phyloP scores from a whole-genome alignment of 2,329 filamentous ascomycete species.

The Taxawa tesnikishii region DNA sequence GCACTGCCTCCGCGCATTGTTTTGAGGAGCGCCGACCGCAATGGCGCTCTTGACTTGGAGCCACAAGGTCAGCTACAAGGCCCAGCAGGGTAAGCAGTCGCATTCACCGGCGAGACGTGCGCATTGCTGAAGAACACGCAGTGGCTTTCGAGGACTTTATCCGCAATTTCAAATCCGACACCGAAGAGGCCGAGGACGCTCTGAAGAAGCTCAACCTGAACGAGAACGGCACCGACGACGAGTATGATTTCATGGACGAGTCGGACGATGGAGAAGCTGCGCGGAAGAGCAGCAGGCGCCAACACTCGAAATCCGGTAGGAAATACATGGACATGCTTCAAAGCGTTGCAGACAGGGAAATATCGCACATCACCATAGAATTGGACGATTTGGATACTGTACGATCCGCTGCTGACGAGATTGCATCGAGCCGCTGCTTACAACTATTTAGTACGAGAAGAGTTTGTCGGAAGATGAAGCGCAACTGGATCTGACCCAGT shows the following conservation, averaged over 20 bases:
- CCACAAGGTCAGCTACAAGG: conserved; percentile 72
- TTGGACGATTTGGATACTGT: conserved; percentile 75
- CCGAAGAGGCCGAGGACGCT: conserved; percentile 62
- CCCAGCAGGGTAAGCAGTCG: conserved; percentile 59
- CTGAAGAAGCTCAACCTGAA: conserved; percentile 76
- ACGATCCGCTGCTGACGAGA: conserved; percentile 19
- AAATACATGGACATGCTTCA: conserved; percentile 89
- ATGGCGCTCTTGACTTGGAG: conserved; percentile 83
- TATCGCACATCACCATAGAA: conserved; percentile 71
- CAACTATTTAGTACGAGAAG: conserved; percentile 56
- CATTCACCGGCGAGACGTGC: conserved; percentile 8
- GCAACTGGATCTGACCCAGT: conserved; percentile 58
- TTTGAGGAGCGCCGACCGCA: neutral
- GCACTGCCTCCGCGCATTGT: too few relatives aligned
- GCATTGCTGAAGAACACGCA: conserved; percentile 29
- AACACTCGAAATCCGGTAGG: conserved; percentile 42
- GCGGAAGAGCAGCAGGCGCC: conserved; percentile 33
- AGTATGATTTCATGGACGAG: conserved; percentile 87
- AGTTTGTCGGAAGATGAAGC: conserved; percentile 48
- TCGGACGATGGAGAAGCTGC: conserved; percentile 34
- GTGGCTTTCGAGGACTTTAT: conserved; percentile 82
- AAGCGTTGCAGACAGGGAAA: conserved; percentile 68
- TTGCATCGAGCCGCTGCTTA: conserved; percentile 8
- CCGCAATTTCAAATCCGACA: conserved; percentile 73
- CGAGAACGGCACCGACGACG: conserved; percentile 76